These are phyloP conservation scores for Trichoderma sp. DNA, from an alignment of 2,329 filamentous ascomycete genomes.

Conservation along the genomic window DNA sequence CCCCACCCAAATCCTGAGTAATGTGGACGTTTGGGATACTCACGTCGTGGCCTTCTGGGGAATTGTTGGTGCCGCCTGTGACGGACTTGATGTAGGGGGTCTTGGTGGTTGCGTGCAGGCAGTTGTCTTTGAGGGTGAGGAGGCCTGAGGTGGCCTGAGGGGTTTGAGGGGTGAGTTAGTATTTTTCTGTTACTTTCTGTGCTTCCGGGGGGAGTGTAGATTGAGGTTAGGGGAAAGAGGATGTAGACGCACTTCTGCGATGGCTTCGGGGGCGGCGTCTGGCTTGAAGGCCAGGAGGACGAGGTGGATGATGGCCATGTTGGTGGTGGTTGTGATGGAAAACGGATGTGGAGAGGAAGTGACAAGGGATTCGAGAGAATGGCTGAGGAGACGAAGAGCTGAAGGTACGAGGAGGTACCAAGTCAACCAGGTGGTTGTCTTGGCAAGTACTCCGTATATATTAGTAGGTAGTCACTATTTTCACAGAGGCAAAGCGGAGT, in stretches of 20 bases:
- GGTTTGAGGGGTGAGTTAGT: not conserved
- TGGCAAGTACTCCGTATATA: not conserved
- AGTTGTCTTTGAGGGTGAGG: constrained; percentile 54
- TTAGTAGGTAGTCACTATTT: not conserved
- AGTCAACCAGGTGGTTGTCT: not conserved
- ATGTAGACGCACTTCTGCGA: not conserved
- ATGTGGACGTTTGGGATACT: not conserved
- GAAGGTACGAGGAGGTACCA: not conserved
- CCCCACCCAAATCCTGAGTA: too few species aligned
- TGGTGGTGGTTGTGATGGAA: not conserved
- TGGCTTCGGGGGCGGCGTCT: not conserved
- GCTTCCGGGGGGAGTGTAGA: too few species aligned
- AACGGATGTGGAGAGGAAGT: not conserved
- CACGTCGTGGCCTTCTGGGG: constrained; percentile 59
- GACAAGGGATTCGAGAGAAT: not conserved
- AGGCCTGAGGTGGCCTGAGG: constrained; percentile 33
- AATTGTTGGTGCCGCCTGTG: constrained; percentile 60
- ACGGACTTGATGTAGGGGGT: constrained; percentile 58
- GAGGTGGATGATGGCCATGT: not conserved
- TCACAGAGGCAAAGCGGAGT: not conserved
- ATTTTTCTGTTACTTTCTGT: not conserved
- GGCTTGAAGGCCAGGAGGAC: not conserved
- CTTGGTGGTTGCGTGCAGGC: constrained; percentile 57
- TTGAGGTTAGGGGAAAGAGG: not conserved
- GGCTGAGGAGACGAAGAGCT: not conserved